These are phyloP conservation scores for Colletotrichum australisinense DNA, from an alignment of 2,329 filamentous ascomycete species.

Conservation along the genomic window DNA sequence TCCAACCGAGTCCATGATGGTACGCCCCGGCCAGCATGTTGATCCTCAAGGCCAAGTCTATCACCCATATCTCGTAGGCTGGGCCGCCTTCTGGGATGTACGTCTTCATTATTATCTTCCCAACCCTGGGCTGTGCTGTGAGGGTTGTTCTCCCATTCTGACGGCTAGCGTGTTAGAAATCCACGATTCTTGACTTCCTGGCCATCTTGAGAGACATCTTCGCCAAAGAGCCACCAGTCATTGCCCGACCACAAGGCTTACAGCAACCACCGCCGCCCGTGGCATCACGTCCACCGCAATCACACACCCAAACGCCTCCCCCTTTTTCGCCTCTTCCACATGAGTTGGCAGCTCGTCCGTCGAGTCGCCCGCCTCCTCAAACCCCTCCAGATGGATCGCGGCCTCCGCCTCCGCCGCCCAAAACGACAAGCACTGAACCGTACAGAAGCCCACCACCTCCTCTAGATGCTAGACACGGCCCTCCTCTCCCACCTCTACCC, in stretches of 20 bases:
- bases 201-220: conserved; percentile 88
- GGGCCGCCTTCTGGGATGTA: conserved; percentile 91
- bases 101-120: conserved; percentile 51
- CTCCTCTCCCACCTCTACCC: conserved; percentile 45
- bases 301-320: conserved; percentile 62
- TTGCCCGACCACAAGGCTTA: conserved; percentile 73
- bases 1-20: conserved; percentile 87
- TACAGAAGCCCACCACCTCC: conserved; percentile 40
- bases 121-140: not conserved
- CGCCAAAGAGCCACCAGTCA: conserved; percentile 92
- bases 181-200: conserved; percentile 84
- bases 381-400: conserved; percentile 47
- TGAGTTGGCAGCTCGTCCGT: conserved; percentile 63
- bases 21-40: conserved; percentile 94
- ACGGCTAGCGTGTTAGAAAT: conserved; percentile 70
- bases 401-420: conserved; percentile 67
- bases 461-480: conserved; percentile 36
- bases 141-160: not conserved
- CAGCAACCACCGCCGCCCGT: conserved; percentile 47
- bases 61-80: conserved; percentile 93
- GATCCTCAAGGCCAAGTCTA: conserved; percentile 94
- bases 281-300: conserved; percentile 42
- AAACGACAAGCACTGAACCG: conserved; percentile 53
- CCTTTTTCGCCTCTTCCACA: conserved; percentile 79
- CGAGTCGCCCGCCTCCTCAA: conserved; percentile 43